Evolutionary conservation across 2,329 filamentous ascomycete species (phyloP).

Genomic region (Cordyceps cicadae): DNA sequence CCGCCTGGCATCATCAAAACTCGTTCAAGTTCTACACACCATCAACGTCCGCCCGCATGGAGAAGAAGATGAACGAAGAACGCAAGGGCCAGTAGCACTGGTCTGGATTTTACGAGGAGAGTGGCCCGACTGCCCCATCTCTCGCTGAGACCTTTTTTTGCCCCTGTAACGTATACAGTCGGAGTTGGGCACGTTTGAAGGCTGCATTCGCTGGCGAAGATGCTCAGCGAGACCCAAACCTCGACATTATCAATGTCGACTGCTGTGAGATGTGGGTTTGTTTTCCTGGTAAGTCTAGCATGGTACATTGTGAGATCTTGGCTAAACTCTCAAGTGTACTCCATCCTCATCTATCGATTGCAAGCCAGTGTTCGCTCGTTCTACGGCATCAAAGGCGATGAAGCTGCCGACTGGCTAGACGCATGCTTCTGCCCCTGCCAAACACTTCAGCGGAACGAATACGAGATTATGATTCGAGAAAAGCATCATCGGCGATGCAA

Average conservation of each 20-base stretch:
- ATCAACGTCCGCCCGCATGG: slow-evolving; percentile 12
- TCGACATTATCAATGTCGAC: slow-evolving; percentile 16
- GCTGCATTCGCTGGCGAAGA: slow-evolving; percentile 17
- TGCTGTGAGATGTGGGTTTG: slow-evolving; percentile 19
- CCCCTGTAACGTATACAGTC: slow-evolving; percentile 22
- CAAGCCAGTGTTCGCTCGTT: slow-evolving; percentile 24
- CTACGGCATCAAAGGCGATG: slow-evolving; percentile 25
- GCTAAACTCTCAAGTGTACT: slow-evolving; percentile 22
- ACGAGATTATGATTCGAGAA: slow-evolving; percentile 26
- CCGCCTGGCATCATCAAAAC: slow-evolving; percentile 14
- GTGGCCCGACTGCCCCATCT: background rate
- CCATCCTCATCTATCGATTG: slow-evolving; percentile 20
- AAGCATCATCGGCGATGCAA: slow-evolving; percentile 12
- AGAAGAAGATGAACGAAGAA: slow-evolving; percentile 4
- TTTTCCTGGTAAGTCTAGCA: slow-evolving; percentile 20
- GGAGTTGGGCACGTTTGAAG: slow-evolving; percentile 19
- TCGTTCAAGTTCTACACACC: slow-evolving; percentile 11
- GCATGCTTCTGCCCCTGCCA: slow-evolving; percentile 22
- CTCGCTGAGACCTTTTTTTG: slow-evolving; percentile 15
- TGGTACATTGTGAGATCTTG: background rate
- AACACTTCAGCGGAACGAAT: slow-evolving; percentile 22
- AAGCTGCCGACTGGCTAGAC: slow-evolving; percentile 17
- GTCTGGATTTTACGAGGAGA: background rate
- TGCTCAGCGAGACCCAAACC: slow-evolving; percentile 13
- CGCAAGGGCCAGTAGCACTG: slow-evolving; percentile 8